Evolutionary conservation across 1,284 basidiomycete species (phyloP), one percentile per base, ranked within the genome.

Genomic region (Malassezia arunalokei): DNA sequence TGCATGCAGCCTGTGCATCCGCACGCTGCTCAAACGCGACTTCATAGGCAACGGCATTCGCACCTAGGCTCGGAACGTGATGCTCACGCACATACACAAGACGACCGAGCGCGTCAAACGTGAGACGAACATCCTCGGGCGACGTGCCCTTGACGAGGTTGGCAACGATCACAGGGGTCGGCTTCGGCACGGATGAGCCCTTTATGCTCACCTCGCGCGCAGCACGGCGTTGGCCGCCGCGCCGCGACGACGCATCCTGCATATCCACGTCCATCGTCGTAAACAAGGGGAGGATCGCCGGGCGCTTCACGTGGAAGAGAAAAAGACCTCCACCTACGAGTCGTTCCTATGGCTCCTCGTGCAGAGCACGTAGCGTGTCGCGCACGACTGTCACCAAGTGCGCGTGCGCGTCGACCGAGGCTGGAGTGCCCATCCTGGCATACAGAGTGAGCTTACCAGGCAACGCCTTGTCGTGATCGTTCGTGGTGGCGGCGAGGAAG

Each of bases 101-200:
- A 7, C 51, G 49, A 7, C 68, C 68, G 38, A 69, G 62, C 39
- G 62, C 51, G 42, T 61, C 56, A 38, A 71, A 71, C 4, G 68
- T 71, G 40, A 65, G 55, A 9, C 58, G 53, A 6, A 71, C 63
- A 46, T 71, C 69, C 38, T 68, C 67, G 24, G 35, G 59, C 38
- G 63, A 62, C 11, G 69, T 71, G 14, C 69, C 69, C 5, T 47
- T 48, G 8, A 63, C 58, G 8, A 71, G 56, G 44, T 71, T 71
- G 7, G 62, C 59, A 6, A 70, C 63, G n/a, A 68, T 47, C n/a
- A 71, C 57, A 60, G 60, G 62, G 7, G 66, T 66, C 20, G 20
- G 20, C 20, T 24, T 24, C 0, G 66, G 64, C 1, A 66, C 69
- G 29, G 60, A 62, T 0, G 63, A 43, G 14, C 69, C 69, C 5